Evolutionary conservation across 106 monocot genomes (phyloP).

Genomic region (Platanthera zijinensis): DNA sequence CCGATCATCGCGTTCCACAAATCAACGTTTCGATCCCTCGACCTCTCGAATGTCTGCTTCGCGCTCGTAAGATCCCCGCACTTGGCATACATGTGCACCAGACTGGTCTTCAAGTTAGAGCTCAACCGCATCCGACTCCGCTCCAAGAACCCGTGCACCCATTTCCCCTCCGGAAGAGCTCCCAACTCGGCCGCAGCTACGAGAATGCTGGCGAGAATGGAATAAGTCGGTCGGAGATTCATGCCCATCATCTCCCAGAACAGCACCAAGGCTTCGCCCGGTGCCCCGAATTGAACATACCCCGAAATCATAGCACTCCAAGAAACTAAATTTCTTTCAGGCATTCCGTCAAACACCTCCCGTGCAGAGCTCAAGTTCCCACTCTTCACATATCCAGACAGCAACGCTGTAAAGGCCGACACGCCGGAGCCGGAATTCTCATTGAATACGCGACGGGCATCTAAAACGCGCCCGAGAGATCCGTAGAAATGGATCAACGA

Average conservation of each 20-base stretch:
- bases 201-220: neutral
- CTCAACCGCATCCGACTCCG: conserved; percentile 18
- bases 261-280: neutral
- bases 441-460: neutral
- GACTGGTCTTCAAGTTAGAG: conserved; percentile 24
- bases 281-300: neutral
- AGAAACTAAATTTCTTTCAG: conserved; percentile 5
- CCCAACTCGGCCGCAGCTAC: conserved; percentile 10
- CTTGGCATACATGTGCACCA: conserved; percentile 50
- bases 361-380: conserved; percentile 30
- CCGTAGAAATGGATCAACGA: conserved; percentile 12
- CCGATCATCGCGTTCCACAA: conserved; percentile 47
- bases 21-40: conserved; percentile 11
- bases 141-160: conserved; percentile 11
- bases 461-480: neutral
- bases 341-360: conserved; percentile 19
- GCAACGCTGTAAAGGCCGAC: conserved; percentile 38
- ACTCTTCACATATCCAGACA: conserved; percentile 20
- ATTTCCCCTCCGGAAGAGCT: conserved; percentile 13
- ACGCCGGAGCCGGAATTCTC: conserved; percentile 2
- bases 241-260: conserved; percentile 4
- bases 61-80: conserved; percentile 30
- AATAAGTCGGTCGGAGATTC: neutral
- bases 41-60: conserved; percentile 16
- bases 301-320: conserved; percentile 18